Conservation (phyloP, 2,329 filamentous ascomycete species). For the Colletotrichum sp. region DNA sequence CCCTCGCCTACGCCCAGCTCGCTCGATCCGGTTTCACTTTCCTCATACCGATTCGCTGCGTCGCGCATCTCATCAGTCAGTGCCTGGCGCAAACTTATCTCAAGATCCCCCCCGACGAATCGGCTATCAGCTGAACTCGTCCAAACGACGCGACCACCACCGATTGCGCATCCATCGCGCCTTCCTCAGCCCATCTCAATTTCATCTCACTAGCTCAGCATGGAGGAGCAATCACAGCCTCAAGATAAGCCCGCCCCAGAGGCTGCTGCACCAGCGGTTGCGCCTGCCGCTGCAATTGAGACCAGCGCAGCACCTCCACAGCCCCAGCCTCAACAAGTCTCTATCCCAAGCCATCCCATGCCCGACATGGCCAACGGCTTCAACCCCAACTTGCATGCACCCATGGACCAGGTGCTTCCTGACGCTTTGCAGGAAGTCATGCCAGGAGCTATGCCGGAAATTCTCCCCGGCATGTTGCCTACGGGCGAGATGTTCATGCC, state of each 20-base stretch:
- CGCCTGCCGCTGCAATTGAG: neutral
- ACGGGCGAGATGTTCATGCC: constrained; percentile 23
- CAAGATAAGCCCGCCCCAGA: constrained; percentile 6
- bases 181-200: neutral
- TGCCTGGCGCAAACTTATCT: neutral
- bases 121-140: neutral
- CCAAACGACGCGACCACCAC: neutral
- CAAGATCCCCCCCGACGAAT: neutral
- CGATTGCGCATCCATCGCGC: neutral
- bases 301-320: neutral
- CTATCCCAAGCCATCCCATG: constrained; percentile 9
- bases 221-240: constrained; percentile 16
- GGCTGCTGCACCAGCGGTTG: neutral
- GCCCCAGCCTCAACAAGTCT: neutral
- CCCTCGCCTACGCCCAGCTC: neutral
- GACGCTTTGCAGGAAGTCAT: constrained; percentile 22
- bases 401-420: constrained; percentile 22
- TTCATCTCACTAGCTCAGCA: neutral
- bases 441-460: constrained; percentile 20
- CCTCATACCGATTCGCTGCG: neutral
- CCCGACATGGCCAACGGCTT: constrained; percentile 4
- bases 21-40: constrained; percentile 3
- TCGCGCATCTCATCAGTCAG: neutral
- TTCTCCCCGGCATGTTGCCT: constrained; percentile 20
- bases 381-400: constrained; percentile 9